Base-by-base conservation (phyloP, 2,329 filamentous ascomycete genomes). In the Colletotrichum acutatum region DNA sequence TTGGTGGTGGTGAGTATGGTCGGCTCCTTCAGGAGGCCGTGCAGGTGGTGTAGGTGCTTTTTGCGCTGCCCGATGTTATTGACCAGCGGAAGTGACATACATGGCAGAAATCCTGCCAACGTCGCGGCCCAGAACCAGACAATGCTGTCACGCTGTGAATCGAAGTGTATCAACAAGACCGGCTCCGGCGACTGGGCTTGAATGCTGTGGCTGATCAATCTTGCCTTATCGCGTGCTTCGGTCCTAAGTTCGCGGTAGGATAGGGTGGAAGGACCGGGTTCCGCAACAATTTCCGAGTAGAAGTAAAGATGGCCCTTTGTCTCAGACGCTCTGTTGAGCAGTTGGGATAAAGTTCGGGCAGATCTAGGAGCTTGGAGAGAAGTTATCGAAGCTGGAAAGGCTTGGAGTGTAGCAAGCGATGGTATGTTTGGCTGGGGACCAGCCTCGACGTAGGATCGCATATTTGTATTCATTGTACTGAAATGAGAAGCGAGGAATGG, bases 71-170 rank as follows among this genome's bases (percentile, higher is more conserved):
- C 42, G 8, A 32, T 56, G 61, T 70, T 61, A 52, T 74, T 70
- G 62, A 61, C 62, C 12, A 74, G 28, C n/a, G 71, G 66, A 19
- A 59, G 59, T 26, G 71, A 74, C 2, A 74, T 30, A 19, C 57
- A 54, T 8, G 71, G 71, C 9, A 70, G 30, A 14, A 30, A 49
- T 19, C 67, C 67, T 14, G 71, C 61, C 12, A 71, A 30, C 2
- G 57, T 65, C 24, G 57, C 67, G 12, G 71, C 66, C 71, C 71
- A 74, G 61, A 74, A 74, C 71, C 71, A 74, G 8, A 70, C 19
- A 6, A 74, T 61, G 28, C 32, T 70, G 54, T 74, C 71, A 32
- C 56, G 19, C 22, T 74, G 71, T 7, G 60, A 16, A 22, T 71
- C 67, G 30, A 74, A 71, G 37, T 74, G 71, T 14, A 71, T 34